Conservation (phyloP, 495 filamentous ascomycete genomes). For the Hamigera avellanea region DNA sequence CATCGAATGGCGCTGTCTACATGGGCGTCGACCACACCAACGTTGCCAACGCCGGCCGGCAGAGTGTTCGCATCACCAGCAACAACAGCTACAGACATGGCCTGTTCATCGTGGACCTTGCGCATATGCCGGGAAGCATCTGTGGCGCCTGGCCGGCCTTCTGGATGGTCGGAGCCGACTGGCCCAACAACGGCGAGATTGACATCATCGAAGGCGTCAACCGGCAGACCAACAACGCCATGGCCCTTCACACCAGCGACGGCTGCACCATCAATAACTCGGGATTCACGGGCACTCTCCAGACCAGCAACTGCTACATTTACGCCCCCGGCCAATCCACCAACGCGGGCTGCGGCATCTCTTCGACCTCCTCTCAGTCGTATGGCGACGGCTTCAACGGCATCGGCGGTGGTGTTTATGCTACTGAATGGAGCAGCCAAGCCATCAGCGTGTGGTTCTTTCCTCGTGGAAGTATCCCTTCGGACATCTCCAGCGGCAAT, state of each 20-base stretch:
- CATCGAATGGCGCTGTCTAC: constrained; percentile 28
- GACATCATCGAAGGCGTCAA: constrained; percentile 68
- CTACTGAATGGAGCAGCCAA: constrained; percentile 48
- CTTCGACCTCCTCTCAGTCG: constrained; percentile 15
- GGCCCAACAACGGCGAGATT: constrained; percentile 61
- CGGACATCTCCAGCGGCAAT: constrained; percentile 33
- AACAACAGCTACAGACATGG: constrained; percentile 41
- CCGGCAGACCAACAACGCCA: constrained; percentile 39
- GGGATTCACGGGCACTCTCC: constrained; percentile 30
- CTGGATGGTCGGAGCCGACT: constrained; percentile 45
- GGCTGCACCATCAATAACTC: constrained; percentile 43
- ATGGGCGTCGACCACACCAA: constrained; percentile 31
- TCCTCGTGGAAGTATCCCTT: constrained; percentile 31
- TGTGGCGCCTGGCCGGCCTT: constrained; percentile 52
- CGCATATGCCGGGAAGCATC: constrained; percentile 41
- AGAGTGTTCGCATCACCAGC: constrained; percentile 43
- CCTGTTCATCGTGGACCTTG: constrained; percentile 48
- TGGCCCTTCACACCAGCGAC: constrained; percentile 54
- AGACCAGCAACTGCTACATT: constrained; percentile 40
- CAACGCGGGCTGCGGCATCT: constrained; percentile 46
- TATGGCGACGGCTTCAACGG: constrained; percentile 50
- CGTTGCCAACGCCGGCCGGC: constrained; percentile 35
- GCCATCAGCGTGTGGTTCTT: constrained; percentile 57
- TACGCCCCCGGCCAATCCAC: constrained; percentile 26
- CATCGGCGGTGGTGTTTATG: constrained; percentile 47